phyloP scores from a whole-genome alignment of 108 stramenopile genomes.

The Aureococcus anophagefferens region DNA sequence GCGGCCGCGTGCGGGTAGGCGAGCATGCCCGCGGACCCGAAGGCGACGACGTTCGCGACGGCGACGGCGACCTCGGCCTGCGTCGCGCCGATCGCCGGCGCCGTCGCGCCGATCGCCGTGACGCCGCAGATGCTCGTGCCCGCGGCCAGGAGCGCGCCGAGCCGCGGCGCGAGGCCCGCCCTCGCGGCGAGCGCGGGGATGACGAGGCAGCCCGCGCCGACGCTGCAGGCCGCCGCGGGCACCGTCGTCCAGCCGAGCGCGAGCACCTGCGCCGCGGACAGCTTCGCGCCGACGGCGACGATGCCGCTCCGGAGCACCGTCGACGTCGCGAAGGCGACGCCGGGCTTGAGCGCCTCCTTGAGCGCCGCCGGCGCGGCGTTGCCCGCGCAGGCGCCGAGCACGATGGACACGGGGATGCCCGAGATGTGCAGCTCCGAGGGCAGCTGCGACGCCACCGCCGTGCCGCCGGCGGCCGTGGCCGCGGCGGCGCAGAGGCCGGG shows the following conservation, averaged over 20 bases:
- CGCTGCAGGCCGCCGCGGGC: slow-evolving; percentile 36
- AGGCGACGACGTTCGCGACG: slow-evolving; percentile 54
- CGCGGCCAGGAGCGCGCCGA: slow-evolving; percentile 43
- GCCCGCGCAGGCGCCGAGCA: slow-evolving; percentile 12
- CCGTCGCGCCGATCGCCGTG: slow-evolving; percentile 50
- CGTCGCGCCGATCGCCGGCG: slow-evolving; percentile 48
- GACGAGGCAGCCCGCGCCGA: slow-evolving; percentile 38
- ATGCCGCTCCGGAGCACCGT: slow-evolving; percentile 51
- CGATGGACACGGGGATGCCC: slow-evolving; percentile 47
- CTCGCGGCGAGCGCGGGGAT: slow-evolving; percentile 33
- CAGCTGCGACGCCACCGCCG: neutral
- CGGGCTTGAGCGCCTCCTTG: slow-evolving; percentile 23
- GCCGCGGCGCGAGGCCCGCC: slow-evolving; percentile 33
- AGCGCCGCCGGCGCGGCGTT: neutral
- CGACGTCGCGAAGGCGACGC: slow-evolving; percentile 46
- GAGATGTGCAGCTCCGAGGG: slow-evolving; percentile 33
- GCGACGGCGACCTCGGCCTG: slow-evolving; percentile 47
- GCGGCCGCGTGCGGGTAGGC: slow-evolving; percentile 36
- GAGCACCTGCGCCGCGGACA: slow-evolving; percentile 39
- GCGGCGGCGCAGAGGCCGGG: too few relatives aligned
- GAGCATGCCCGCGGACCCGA: slow-evolving; percentile 52
- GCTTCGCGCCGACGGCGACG: slow-evolving; percentile 47
- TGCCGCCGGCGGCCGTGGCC: too few relatives aligned
- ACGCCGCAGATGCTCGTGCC: slow-evolving; percentile 57
- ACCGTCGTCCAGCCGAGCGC: slow-evolving; percentile 37